Evolutionary conservation across 78 protist species (phyloP), one percentile per base, ranked within the genome.

Genomic region (Chrysochromulina parva): DNA sequence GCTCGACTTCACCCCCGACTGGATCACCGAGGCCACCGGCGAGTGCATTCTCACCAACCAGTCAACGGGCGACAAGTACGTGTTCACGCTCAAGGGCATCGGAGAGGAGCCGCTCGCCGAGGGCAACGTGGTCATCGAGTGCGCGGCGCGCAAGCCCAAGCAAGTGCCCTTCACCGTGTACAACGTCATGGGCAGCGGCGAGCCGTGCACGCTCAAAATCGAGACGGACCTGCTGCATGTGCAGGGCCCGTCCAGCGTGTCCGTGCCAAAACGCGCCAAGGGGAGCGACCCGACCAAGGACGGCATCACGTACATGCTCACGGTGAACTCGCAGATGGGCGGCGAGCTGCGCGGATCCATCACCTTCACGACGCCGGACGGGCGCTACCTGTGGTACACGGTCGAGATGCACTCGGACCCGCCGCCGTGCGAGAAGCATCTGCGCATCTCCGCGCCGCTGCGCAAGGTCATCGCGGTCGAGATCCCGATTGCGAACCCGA

Each of bases 71-170:
- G 93, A 80, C 80, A 14, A n/a, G 82, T 71, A 50, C n/a, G 38
- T 52, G 38, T 95, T 82, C 95, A 58, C 24, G 65, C 91, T 95
- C 11, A 24, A 0, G 17, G 96, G 94, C 28, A 26, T 53, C 47
- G 95, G 71, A 14, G 91, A 91, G 60, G 94, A 92, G 28, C 96
- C 96, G 50, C 65, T 93, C 14, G 94, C 96, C 7, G 96, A 92
- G 84, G 89, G 62, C 78, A n/a, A 87, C 60, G 28, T 93, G 52
- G 74, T 47, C 50, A 20, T 92, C 26, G 91, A 90, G 55, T 86
- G 90, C 67, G 22, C 1, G 58, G 94, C 95, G 4, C 88, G 96
- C 19, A 14, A 19, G 85, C 6, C 22, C 22, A 28, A 3, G 19
- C 2, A 0, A 3, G 38, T 65, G 38, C 0, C 20, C 16, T 47